Evolutionary conservation across 139 green algal genomes (phyloP).

Genomic region (Micractinium conductrix): DNA sequence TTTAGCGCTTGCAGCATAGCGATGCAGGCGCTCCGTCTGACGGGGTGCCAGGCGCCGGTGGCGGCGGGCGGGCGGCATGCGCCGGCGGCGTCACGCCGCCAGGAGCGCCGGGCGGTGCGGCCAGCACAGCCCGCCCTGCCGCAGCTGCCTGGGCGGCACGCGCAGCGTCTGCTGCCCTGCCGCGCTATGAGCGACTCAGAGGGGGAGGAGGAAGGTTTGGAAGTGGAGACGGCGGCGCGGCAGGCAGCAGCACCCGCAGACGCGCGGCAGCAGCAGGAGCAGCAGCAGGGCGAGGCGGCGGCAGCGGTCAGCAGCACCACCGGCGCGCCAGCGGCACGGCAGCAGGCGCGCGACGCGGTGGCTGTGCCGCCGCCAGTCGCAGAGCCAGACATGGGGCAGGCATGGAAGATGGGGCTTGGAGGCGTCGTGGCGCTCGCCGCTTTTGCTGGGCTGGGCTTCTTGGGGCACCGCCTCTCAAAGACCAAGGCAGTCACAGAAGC

Average conservation of each 20-base stretch:
- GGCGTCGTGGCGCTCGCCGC: conserved; percentile 45
- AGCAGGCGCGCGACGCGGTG: neutral
- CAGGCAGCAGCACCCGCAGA: neutral
- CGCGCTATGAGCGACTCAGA: conserved; percentile 13
- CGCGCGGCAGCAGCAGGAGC: neutral
- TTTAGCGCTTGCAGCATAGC: neutral
- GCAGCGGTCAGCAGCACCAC: neutral
- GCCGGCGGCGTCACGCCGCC: no score
- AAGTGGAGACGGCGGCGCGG: neutral
- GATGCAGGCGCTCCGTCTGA: conserved; percentile 11
- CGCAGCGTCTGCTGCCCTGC: conserved; percentile 1
- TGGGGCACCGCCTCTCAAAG: conserved; percentile 47
- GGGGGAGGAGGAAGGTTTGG: neutral
- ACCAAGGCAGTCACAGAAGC: conserved; percentile 30
- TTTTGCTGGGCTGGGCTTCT: conserved; percentile 41
- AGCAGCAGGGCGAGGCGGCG: neutral
- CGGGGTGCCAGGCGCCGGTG: neutral
- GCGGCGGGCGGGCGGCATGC: neutral
- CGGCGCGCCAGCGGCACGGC: neutral
- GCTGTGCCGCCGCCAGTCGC: neutral
- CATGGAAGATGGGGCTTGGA: conserved; percentile 37
- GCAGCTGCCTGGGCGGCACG: conserved; percentile 1
- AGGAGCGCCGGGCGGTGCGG: no score
- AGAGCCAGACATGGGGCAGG: conserved; percentile 33
- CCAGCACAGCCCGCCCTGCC: no score